Evolutionary conservation across 164 flowering plant species (phyloP), one percentile per base, ranked within the genome.

Genomic region (Aristolochia contorta): DNA sequence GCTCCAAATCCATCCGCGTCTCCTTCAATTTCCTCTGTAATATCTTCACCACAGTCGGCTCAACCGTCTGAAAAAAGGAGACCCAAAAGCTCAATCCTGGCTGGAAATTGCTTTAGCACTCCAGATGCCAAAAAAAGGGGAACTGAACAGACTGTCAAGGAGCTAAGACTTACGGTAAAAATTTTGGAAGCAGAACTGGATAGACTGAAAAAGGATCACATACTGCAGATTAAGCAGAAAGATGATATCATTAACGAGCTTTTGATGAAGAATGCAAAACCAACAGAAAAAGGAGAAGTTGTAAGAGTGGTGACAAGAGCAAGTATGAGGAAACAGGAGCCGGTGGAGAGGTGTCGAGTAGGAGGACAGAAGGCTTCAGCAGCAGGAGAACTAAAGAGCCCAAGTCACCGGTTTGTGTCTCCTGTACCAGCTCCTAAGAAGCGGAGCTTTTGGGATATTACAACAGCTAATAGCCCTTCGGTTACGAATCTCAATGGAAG

Each of bases 361-460:
- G 56, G 55, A 41, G 64, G 59, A 53, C 58, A 51, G n/a, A 46
- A 27, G 45, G 21, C 50, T 18, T 22, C 58, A 23, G 63, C 47
- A 47, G 71, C 25, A 1, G 81, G 82, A 27, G 87, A 84, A 57
- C 54, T 91, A 76, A 84, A 81, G 73, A 87, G 86, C 69, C 86
- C 89, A 10, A 69, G 80, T 58, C 79, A 75, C 58, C 81, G 94
- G 24, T 83, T 91, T 70, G 48, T 46, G 18, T 88, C 96, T 22
- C 97, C 94, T 48, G 82, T 64, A n/a, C 84, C 87, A 19, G 75
- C 83, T 19, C 85, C 91, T 25, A 88, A 88, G 70, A 91, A 91
- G 71, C 67, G 96, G 58, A 88, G 82, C 65, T 82, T 84, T 62
- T 91, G 96, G 96, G 96, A 91, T 74, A 91, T 91, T 65, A 82